Evolutionary conservation across 371 early-diverging fungal genomes (phyloP).

Genomic region (Mucor irregularis): DNA sequence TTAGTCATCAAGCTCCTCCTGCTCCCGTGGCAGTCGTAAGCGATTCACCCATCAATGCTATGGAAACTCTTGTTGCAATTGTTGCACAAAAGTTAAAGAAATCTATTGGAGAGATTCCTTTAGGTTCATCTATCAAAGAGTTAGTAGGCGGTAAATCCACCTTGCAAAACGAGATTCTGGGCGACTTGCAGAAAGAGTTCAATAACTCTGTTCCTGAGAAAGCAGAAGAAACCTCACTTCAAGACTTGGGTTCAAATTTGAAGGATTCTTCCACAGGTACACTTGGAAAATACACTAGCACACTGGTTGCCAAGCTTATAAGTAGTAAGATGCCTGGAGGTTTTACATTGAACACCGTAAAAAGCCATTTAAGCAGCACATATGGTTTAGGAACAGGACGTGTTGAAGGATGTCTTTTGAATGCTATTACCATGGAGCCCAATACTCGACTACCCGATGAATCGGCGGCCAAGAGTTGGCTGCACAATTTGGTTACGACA

Average conservation of each 20-base stretch:
- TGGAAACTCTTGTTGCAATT: constrained; percentile 75
- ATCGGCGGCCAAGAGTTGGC: constrained; percentile 86
- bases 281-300: constrained; percentile 83
- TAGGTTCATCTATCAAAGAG: constrained; percentile 85
- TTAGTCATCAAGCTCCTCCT: constrained; percentile 49
- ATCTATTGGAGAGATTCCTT: constrained; percentile 71
- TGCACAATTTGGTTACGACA: constrained; percentile 72
- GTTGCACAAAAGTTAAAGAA: constrained; percentile 94
- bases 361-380: constrained; percentile 63
- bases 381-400: constrained; percentile 87
- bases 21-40: constrained; percentile 57
- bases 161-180: constrained; percentile 94
- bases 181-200: constrained; percentile 93
- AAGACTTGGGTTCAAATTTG: constrained; percentile 78
- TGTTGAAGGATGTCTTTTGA: constrained; percentile 77
- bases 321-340: constrained; percentile 94
- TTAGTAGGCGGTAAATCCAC: constrained; percentile 95
- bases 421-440: constrained; percentile 87
- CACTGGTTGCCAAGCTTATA: constrained; percentile 81
- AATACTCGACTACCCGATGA: constrained; percentile 75
- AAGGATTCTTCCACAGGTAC: constrained; percentile 61
- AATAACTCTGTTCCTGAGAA: constrained; percentile 84
- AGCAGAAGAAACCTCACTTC: constrained; percentile 86
- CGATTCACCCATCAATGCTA: constrained; percentile 61
- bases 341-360: constrained; percentile 78